These are phyloP conservation scores for Delonix regia DNA, from an alignment of 306 rosid species.

Conservation along the genomic window DNA sequence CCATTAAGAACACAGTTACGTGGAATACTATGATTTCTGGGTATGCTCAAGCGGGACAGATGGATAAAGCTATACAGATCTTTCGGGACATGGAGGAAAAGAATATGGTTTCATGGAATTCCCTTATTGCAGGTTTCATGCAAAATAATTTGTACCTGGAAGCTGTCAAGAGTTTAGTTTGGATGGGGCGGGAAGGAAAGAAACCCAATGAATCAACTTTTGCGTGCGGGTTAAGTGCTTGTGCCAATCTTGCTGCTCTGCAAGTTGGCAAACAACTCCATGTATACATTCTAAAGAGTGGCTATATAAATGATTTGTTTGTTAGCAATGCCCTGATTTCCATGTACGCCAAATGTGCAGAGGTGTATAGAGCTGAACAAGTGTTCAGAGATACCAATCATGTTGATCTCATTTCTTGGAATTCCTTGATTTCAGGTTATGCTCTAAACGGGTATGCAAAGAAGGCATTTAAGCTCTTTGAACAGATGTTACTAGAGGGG, in stretches of 20 bases:
- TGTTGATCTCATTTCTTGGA: constrained; percentile 76
- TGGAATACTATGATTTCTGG: constrained; percentile 88
- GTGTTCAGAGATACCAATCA: constrained; percentile 54
- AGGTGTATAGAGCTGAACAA: constrained; percentile 51
- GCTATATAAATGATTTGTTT: constrained; percentile 60
- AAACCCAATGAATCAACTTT: constrained; percentile 71
- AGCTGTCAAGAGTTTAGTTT: constrained; percentile 59
- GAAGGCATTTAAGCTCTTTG: constrained; percentile 60
- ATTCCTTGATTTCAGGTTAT: constrained; percentile 78
- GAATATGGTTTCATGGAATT: constrained; percentile 80
- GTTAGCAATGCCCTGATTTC: constrained; percentile 72
- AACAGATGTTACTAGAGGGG: constrained; percentile 55
- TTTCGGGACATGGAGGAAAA: constrained; percentile 58
- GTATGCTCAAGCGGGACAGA: constrained; percentile 66
- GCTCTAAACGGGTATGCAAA: constrained; percentile 71
- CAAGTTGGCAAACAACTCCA: constrained; percentile 79
- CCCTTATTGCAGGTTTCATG: constrained; percentile 67
- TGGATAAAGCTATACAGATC: constrained; percentile 61
- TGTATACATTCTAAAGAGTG: constrained; percentile 62
- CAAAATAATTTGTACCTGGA: constrained; percentile 70
- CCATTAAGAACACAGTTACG: constrained; percentile 60
- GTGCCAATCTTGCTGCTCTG: constrained; percentile 79
- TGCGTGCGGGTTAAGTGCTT: constrained; percentile 67
- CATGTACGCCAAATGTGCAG: constrained; percentile 81
- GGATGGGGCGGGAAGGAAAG: constrained; percentile 60